Conservation (phyloP, 441 rosid genomes). For the Adansonia rubrostipa region DNA sequence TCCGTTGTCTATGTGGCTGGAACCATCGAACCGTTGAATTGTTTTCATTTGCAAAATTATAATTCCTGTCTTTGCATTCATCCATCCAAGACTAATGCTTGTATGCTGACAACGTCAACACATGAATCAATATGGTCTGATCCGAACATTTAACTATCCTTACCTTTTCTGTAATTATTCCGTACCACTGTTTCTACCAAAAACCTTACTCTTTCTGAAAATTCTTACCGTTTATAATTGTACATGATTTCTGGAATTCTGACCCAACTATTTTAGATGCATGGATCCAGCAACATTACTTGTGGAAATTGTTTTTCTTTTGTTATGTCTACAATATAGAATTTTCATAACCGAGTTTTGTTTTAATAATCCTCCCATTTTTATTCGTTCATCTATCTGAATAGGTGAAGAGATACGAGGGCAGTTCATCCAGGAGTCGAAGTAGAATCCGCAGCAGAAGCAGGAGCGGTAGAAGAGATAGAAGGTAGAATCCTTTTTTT, state of each 20-base stretch:
- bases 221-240: neutral
- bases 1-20: neutral
- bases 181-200: neutral
- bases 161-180: neutral
- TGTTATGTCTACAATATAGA: neutral
- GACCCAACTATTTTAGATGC: neutral
- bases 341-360: neutral
- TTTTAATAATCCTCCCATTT: neutral
- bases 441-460: conserved; percentile 63
- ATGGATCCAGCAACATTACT: neutral
- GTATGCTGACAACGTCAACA: neutral
- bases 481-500: conserved; percentile 45
- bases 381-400: conserved; percentile 7
- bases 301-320: neutral
- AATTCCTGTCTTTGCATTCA: neutral
- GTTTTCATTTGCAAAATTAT: neutral
- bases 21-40: neutral
- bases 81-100: neutral
- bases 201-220: neutral
- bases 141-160: neutral
- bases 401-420: conserved; percentile 71
- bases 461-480: conserved; percentile 52
- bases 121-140: neutral
- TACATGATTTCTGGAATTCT: neutral
- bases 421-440: conserved; percentile 72